phyloP scores from a whole-genome alignment of 2,329 filamentous ascomycete genomes.

The Ophiostoma tasmaniense region DNA sequence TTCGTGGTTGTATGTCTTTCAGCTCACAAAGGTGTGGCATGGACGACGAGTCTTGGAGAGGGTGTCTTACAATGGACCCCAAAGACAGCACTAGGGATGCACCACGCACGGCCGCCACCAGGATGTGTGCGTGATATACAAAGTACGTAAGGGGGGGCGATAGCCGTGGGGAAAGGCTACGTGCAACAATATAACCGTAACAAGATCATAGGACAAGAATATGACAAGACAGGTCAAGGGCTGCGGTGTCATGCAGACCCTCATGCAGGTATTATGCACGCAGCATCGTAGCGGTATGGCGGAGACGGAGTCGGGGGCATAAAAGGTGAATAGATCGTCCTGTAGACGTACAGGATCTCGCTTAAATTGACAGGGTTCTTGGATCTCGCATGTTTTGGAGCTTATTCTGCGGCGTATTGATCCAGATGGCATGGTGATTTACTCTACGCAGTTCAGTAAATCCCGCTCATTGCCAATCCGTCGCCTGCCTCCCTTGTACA shows the following conservation, averaged over 20 bases:
- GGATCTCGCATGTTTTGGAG: background rate
- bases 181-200: too few relatives aligned
- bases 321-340: background rate
- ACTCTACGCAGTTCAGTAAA: too few relatives aligned
- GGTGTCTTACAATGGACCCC: background rate
- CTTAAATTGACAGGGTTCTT: background rate
- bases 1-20: background rate
- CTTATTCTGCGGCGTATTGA: too few relatives aligned
- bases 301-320: background rate
- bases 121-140: background rate
- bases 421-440: too few relatives aligned
- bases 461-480: background rate
- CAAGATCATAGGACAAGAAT: too few relatives aligned
- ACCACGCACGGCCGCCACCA: background rate
- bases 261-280: background rate
- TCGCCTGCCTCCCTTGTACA: background rate
- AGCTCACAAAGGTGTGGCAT: background rate
- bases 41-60: background rate
- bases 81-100: background rate
- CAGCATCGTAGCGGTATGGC: background rate
- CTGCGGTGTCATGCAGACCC: background rate
- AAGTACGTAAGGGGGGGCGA: background rate
- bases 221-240: background rate
- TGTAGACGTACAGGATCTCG: background rate
- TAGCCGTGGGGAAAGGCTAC: background rate